phyloP scores from a whole-genome alignment of 2,329 filamentous ascomycete species.

The Akanthomyces uredinophilus region DNA sequence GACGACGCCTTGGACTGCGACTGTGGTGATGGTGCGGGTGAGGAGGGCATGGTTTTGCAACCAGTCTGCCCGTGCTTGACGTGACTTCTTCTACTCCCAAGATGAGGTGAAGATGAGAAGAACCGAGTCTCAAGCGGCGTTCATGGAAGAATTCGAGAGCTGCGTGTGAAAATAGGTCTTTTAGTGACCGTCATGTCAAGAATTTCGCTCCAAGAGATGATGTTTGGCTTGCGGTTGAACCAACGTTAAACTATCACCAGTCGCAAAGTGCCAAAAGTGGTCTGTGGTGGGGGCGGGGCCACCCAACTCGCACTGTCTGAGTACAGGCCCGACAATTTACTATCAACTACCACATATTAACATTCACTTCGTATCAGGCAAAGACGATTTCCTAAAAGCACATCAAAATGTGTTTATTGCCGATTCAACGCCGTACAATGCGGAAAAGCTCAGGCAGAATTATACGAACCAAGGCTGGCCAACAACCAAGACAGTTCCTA shows the following conservation, averaged over 20 bases:
- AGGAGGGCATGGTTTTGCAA: neutral
- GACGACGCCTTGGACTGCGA: neutral
- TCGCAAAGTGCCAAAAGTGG: neutral
- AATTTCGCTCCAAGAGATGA: neutral
- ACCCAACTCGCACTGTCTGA: constrained; percentile 4
- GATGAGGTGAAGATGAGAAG: neutral
- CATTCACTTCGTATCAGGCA: neutral
- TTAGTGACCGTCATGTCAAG: neutral
- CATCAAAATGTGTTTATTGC: too few relatives aligned
- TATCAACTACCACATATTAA: neutral
- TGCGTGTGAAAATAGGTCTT: too few relatives aligned
- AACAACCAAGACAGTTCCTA: neutral
- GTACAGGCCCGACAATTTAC: neutral
- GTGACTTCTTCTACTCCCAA: too few relatives aligned
- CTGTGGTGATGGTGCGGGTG: constrained; percentile 23
- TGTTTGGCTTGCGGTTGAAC: neutral
- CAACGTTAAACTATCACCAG: too few relatives aligned
- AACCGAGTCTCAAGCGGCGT: too few relatives aligned
- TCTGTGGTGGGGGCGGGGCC: constrained; percentile 18
- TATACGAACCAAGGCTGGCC: neutral
- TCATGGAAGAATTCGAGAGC: neutral
- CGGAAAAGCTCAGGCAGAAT: neutral
- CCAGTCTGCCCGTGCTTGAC: neutral
- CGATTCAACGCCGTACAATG: neutral
- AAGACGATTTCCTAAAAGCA: too few relatives aligned